phyloP scores from a whole-genome alignment of 306 rosid species.

The Quercus glauca region DNA sequence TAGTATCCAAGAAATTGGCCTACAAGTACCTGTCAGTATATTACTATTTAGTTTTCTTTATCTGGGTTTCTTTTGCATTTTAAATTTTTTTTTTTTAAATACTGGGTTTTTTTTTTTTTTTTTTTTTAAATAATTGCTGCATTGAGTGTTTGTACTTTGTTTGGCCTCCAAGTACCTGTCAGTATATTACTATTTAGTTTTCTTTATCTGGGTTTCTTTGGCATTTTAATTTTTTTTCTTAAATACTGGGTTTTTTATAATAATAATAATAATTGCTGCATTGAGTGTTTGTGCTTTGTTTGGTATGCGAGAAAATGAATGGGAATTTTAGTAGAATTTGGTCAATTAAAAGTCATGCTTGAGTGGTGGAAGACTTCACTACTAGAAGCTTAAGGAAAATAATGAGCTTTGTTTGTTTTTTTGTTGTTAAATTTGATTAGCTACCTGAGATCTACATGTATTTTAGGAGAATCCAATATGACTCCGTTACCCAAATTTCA shows the following conservation, averaged over 20 bases:
- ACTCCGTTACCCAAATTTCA: no score
- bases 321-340: neutral
- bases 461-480: no score
- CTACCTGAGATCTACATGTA: no score
- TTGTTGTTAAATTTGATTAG: no score
- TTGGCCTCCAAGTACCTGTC: slow-evolving; percentile 96
- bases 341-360: neutral
- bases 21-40: slow-evolving; percentile 77
- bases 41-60: neutral
- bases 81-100: neutral
- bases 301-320: slow-evolving; percentile 7
- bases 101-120: no score
- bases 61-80: slow-evolving; percentile 1
- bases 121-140: no score
- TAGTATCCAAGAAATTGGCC: slow-evolving; percentile 82
- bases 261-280: neutral
- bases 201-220: slow-evolving; percentile 6
- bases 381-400: neutral
- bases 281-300: neutral
- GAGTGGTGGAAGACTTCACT: no score
- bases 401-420: no score
- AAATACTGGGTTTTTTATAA: no score
- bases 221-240: neutral
- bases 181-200: neutral
- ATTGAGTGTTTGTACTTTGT: no score